phyloP scores from a whole-genome alignment of 306 rosid species.

The Dryas drummondii region DNA sequence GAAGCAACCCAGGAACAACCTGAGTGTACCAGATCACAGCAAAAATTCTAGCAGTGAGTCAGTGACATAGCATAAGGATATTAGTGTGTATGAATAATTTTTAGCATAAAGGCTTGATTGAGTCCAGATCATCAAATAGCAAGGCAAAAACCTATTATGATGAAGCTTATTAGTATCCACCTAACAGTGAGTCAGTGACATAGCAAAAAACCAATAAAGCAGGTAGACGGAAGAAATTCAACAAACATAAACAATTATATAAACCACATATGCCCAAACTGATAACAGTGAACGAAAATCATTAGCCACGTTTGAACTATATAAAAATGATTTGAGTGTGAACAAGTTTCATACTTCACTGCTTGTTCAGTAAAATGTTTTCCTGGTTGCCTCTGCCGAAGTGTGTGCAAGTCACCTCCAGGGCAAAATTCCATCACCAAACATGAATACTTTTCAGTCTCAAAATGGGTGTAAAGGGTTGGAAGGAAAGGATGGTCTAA shows the following conservation, averaged over 20 bases:
- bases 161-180: neutral
- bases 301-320: neutral
- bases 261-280: neutral
- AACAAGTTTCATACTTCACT: constrained; percentile 41
- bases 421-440: constrained; percentile 64
- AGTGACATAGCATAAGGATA: neutral
- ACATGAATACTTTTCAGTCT: constrained; percentile 53
- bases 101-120: neutral
- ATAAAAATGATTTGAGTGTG: neutral
- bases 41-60: neutral
- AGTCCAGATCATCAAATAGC: constrained; percentile 1
- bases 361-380: constrained; percentile 56
- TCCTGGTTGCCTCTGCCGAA: constrained; percentile 59
- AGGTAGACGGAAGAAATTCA: neutral
- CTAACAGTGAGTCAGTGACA: neutral
- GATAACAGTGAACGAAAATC: neutral
- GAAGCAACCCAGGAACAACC: neutral
- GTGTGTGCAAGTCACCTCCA: constrained; percentile 60
- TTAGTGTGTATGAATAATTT: neutral
- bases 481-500: constrained; percentile 62
- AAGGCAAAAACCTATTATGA: neutral
- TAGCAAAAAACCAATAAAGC: neutral
- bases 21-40: neutral
- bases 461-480: constrained; percentile 45
- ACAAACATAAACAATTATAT: neutral